Evolutionary conservation across 305 asterid genomes (phyloP), one percentile per base, ranked within the genome.

Genomic region (Rubia peregrina): DNA sequence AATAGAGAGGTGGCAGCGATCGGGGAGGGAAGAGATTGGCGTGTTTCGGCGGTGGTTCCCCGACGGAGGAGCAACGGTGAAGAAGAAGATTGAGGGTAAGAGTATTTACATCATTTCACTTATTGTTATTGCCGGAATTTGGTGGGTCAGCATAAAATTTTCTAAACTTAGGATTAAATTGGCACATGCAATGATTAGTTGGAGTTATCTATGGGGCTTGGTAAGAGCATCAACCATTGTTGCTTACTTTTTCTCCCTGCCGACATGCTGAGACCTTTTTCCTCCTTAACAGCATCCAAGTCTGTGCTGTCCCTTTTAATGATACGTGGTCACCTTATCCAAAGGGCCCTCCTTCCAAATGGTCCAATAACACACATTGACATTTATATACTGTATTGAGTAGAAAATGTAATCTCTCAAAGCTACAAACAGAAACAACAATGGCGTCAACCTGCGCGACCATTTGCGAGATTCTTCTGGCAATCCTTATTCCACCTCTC

Each of bases 401-500:
- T 44, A 44, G 16, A 44, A 44, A 44, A 51, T 51, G 22, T 51
- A 51, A 51, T 5, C 21, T 51, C 22, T 17, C 57, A 2, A 17
- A 9, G n/a, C 6, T 5, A 6, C 0, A 53, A 16, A n/a, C 9
- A 0, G 14, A 3, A 19, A 3, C 53, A 41, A 41, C 21, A 33
- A 91, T 91, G 97, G 83, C 85, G 0, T 75, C 92, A 9, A 75
- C 87, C 71, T 85, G 89, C 67, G 97, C 70, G 70, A 78, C 85
- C 61, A 75, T 89, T 41, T 89, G 92, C 70, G 96, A 87, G 64
- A 81, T 91, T 61, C 1, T 91, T 36, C 87, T 88, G 44, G 91
- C 97, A 5, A 82, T 91, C 74, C 68, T 91, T 6, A 61, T 91
- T 70, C 97, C 97, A 62, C 97, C 97, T 9, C 83, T 91, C 71